These are phyloP conservation scores for Phytopythium chamaehyphon DNA, from an alignment of 352 stramenopile genomes.

Conservation along the genomic window DNA sequence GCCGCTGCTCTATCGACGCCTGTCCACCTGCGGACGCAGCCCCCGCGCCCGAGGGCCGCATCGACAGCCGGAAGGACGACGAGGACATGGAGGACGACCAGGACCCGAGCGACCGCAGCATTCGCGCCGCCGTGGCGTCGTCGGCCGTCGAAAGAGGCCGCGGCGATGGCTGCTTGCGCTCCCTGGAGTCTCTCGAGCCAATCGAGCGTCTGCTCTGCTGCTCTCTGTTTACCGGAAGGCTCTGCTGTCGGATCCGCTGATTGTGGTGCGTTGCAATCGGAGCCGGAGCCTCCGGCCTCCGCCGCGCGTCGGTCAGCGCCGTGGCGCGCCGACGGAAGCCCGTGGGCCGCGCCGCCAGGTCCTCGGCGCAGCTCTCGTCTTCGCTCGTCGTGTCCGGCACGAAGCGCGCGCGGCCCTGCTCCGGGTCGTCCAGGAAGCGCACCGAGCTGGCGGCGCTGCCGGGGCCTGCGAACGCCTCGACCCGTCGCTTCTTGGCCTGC, in stretches of 20 bases:
- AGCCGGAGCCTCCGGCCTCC: background rate
- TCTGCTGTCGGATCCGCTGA: background rate
- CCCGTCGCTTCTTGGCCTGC: conserved; percentile 4
- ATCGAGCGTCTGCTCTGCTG: background rate
- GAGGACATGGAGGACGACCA: conserved; percentile 16
- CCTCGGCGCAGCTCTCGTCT: conserved; percentile 7
- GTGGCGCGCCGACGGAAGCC: background rate
- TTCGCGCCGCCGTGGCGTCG: background rate
- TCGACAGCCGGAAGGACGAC: conserved; percentile 2
- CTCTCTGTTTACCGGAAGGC: background rate
- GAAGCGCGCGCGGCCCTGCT: conserved; percentile 16
- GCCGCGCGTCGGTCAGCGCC: background rate
- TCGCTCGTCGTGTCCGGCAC: conserved; percentile 27
- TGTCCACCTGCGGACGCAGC: conserved; percentile 2
- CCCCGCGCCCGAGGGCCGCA: background rate
- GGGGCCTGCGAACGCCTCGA: background rate
- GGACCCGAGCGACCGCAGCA: conserved; percentile 12
- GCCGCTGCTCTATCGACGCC: conserved; percentile 18
- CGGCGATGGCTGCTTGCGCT: background rate
- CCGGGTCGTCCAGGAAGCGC: conserved; percentile 5
- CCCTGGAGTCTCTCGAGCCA: background rate
- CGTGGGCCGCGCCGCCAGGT: background rate
- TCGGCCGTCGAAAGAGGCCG: background rate
- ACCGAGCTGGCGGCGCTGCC: conserved; percentile 3
- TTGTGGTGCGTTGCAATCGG: too few species aligned